A percentile compares a stretch with the other conserved stretches of the same genome.
Conservation (phyloP, 2,329 filamentous ascomycete species). For the Arachnomyces sp. region DNA sequence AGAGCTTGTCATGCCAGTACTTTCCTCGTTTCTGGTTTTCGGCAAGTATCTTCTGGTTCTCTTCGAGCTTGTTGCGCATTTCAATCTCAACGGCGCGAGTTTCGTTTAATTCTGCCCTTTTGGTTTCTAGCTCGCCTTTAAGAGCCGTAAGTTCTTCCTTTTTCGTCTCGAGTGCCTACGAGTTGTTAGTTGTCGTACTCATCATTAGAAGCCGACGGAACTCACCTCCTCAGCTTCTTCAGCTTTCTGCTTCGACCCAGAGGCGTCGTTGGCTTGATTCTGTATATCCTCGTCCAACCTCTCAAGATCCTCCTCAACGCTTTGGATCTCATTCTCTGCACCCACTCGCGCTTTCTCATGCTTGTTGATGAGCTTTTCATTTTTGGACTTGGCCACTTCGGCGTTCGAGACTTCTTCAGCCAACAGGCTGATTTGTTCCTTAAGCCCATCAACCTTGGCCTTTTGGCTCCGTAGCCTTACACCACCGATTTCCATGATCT, state of each 20-base stretch:
- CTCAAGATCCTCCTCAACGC: slow-evolving; percentile 64
- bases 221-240: slow-evolving; percentile 68
- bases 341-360: slow-evolving; percentile 75
- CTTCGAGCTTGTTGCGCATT: slow-evolving; percentile 96
- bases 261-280: slow-evolving; percentile 67
- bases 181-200: slow-evolving; percentile 16
- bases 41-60: slow-evolving; percentile 78
- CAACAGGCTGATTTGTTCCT: slow-evolving; percentile 73
- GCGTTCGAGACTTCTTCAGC: slow-evolving; percentile 77
- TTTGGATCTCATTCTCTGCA: slow-evolving; percentile 69
- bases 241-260: slow-evolving; percentile 63
- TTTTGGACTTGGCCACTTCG: slow-evolving; percentile 83
- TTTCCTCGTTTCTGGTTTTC: slow-evolving; percentile 79
- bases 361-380: slow-evolving; percentile 84
- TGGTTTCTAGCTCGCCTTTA: slow-evolving; percentile 81
- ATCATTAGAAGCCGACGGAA: not conserved
- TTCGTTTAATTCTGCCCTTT: slow-evolving; percentile 76
- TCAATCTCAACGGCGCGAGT: slow-evolving; percentile 88
- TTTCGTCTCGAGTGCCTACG: slow-evolving; percentile 61
- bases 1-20: slow-evolving; percentile 86
- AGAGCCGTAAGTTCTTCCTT: slow-evolving; percentile 71
- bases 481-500: slow-evolving; percentile 97
- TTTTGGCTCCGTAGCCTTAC: slow-evolving; percentile 86
- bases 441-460: slow-evolving; percentile 79
- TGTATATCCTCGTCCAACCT: slow-evolving; percentile 70